A percentile compares a stretch with the other conserved stretches of the same genome.
These are phyloP conservation scores for Phanerochaete sordida DNA, from an alignment of 768 basidiomycete genomes.

Conservation along the genomic window DNA sequence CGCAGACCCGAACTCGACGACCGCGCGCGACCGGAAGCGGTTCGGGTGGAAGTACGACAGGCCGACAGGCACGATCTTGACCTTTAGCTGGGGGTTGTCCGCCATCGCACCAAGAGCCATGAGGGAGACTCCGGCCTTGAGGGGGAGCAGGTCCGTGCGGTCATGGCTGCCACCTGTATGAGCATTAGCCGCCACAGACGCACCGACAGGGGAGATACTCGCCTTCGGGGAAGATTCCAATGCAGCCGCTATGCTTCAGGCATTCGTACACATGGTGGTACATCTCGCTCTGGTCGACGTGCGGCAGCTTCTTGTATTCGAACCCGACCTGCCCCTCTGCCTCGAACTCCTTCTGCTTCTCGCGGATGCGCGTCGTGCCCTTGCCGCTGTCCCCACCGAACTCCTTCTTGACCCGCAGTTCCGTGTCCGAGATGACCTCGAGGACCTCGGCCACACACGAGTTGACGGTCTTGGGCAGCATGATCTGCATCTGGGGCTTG, in stretches of 20 bases:
- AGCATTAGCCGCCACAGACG: background rate
- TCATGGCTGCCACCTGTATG: conserved; percentile 89
- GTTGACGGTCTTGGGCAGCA: conserved; percentile 78
- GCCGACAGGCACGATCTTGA: conserved; percentile 86
- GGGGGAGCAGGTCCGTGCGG: conserved; percentile 87
- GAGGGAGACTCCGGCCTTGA: conserved; percentile 94
- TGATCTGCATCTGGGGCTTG: conserved; percentile 74
- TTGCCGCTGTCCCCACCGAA: conserved; percentile 82
- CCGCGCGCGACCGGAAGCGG: conserved; percentile 90
- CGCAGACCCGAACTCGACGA: conserved; percentile 91
- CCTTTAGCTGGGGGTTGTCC: conserved; percentile 73
- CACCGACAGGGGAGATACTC: conserved; percentile 7
- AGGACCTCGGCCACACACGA: conserved; percentile 79
- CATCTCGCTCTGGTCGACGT: conserved; percentile 93
- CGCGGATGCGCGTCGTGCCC: conserved; percentile 61
- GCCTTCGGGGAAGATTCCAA: conserved; percentile 99
- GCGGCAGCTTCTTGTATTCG: conserved; percentile 79
- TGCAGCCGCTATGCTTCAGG: conserved; percentile 81
- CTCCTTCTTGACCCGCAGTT: conserved; percentile 81
- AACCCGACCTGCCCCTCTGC: conserved; percentile 58
- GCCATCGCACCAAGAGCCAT: conserved; percentile 99
- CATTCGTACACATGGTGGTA: conserved; percentile 90
- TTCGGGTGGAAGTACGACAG: conserved; percentile 65
- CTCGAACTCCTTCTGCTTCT: conserved; percentile 59
- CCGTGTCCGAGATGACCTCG: conserved; percentile 85